phyloP scores from a whole-genome alignment of 2,329 filamentous ascomycete species.

The Aspergillus proliferans region DNA sequence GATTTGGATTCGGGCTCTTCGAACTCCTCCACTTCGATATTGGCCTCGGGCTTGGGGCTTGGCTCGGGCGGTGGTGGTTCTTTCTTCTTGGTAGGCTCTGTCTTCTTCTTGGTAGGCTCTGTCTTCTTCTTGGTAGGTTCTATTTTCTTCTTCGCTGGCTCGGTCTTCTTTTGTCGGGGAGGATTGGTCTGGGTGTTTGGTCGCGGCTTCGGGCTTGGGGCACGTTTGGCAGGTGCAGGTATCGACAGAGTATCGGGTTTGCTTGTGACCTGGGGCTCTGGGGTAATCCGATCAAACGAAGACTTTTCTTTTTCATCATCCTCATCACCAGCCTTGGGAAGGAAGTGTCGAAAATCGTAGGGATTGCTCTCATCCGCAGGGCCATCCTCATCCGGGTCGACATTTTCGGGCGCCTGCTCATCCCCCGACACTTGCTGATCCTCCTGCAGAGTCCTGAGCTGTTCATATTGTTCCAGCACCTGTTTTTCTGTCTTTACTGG shows the following conservation, averaged over 20 bases:
- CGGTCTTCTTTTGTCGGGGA: slow-evolving; percentile 24
- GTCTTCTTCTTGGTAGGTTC: slow-evolving; percentile 15
- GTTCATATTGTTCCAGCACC: slow-evolving; percentile 61
- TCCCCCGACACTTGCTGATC: slow-evolving; percentile 32
- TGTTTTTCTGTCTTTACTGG: slow-evolving; percentile 61
- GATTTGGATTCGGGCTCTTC: slow-evolving; percentile 22
- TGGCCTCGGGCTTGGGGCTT: slow-evolving; percentile 16
- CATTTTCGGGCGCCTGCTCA: slow-evolving; percentile 23
- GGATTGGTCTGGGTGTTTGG: slow-evolving; percentile 29
- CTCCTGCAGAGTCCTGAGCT: slow-evolving; percentile 46
- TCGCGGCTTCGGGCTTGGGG: slow-evolving; percentile 24
- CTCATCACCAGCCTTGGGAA: slow-evolving; percentile 35
- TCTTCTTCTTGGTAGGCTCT: slow-evolving; percentile 11
- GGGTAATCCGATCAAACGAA: slow-evolving; percentile 30
- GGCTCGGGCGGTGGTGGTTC: slow-evolving; percentile 14
- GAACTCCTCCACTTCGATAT: slow-evolving; percentile 18
- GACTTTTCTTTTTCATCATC: slow-evolving; percentile 18
- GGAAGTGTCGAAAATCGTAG: slow-evolving; percentile 46
- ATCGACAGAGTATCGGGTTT: slow-evolving; percentile 30
- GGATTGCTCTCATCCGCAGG: slow-evolving; percentile 41
- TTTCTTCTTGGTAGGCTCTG: slow-evolving; percentile 12
- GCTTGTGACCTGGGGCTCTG: slow-evolving; percentile 30
- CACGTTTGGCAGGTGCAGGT: slow-evolving; percentile 20
- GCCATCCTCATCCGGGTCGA: slow-evolving; percentile 38
- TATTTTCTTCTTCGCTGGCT: slow-evolving; percentile 11